phyloP scores from a whole-genome alignment of 2,329 filamentous ascomycete genomes.

The Pseudopyricularia cyperi region DNA sequence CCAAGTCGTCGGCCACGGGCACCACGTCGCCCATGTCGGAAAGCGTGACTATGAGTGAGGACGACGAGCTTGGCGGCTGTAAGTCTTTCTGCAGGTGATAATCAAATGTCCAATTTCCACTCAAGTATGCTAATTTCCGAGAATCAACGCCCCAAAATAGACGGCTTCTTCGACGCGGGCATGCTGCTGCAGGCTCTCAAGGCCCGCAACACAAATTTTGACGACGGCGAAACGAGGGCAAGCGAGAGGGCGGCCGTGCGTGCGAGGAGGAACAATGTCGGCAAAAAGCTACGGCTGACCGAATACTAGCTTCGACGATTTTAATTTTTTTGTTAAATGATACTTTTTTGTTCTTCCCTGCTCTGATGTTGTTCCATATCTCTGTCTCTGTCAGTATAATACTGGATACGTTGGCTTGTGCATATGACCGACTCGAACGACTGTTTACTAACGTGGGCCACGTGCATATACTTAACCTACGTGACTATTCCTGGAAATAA shows the following conservation, averaged over 20 bases:
- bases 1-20: constrained; percentile 28
- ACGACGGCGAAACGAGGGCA: constrained; percentile 36
- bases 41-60: constrained; percentile 61
- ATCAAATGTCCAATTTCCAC: too few species aligned
- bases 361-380: too few species aligned
- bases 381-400: too few species aligned
- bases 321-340: too few species aligned
- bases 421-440: too few species aligned
- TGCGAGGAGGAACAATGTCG: constrained; percentile 52
- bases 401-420: too few species aligned
- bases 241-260: constrained; percentile 47
- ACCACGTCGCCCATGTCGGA: constrained; percentile 53
- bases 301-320: constrained; percentile 39
- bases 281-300: constrained; percentile 57
- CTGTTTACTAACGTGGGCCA: too few species aligned
- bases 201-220: constrained; percentile 45
- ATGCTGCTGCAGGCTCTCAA: constrained; percentile 86
- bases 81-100: constrained; percentile 41
- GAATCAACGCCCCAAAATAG: constrained; percentile 28
- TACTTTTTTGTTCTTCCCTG: too few species aligned
- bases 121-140: constrained; percentile 8
- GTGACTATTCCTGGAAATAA: too few species aligned
- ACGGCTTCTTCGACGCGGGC: constrained; percentile 94
- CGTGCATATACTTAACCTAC: too few species aligned
- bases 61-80: constrained; percentile 89